Evolutionary conservation across 345 rosid species (phyloP).

Genomic region (Gossypium mustelinum): DNA sequence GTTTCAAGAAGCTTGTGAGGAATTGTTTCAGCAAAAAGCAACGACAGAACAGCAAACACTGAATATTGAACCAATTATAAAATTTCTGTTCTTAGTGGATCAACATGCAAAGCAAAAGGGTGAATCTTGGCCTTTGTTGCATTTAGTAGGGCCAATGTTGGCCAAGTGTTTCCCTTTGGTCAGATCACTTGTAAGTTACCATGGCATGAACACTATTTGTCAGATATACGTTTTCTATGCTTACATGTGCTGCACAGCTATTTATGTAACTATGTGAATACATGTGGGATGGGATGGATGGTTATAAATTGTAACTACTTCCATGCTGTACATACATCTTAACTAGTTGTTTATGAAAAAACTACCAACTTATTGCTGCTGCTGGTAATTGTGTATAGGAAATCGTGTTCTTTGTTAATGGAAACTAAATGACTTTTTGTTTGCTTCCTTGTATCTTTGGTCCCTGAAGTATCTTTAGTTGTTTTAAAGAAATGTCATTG

Average conservation of each 20-base stretch:
- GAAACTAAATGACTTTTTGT: neutral
- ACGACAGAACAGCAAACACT: conserved; percentile 31
- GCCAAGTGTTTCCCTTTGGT: conserved; percentile 58
- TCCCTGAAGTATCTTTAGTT: neutral
- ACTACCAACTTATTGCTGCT: neutral
- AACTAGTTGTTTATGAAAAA: neutral
- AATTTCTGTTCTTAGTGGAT: conserved; percentile 54
- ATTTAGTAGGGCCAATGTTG: conserved; percentile 68
- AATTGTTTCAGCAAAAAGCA: conserved; percentile 45
- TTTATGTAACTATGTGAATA: neutral
- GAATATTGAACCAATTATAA: conserved; percentile 44
- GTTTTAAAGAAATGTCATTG: neutral
- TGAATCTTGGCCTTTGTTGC: conserved; percentile 73
- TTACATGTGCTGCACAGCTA: neutral
- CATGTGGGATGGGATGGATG: conserved; percentile 2
- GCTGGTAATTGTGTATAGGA: neutral
- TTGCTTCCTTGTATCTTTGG: neutral
- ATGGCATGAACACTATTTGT: neutral
- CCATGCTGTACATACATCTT: neutral
- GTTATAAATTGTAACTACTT: neutral
- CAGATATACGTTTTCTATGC: neutral
- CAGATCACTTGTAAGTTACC: conserved; percentile 72
- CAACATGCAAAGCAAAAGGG: conserved; percentile 42
- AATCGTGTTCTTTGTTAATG: neutral
- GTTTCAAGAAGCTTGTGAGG: conserved; percentile 54